Conservation (phyloP, 371 early-diverging fungal species). For the Funneliformis caledonium region DNA sequence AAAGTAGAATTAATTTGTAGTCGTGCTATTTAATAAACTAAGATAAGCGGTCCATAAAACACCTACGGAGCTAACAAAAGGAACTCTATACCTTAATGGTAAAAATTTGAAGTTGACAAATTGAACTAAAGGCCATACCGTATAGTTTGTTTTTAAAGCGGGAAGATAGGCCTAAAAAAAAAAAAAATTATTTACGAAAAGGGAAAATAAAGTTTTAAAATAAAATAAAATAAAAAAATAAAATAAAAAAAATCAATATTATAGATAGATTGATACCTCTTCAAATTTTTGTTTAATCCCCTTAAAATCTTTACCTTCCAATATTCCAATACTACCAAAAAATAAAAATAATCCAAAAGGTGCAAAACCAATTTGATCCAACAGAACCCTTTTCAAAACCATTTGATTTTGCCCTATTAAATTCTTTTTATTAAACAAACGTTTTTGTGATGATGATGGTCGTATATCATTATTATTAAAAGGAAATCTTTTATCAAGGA, state of each 20-base stretch:
- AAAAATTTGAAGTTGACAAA: slow-evolving; percentile 78
- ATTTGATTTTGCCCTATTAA: not conserved
- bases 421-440: not conserved
- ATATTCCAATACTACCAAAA: slow-evolving; percentile 67
- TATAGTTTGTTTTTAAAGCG: slow-evolving; percentile 78
- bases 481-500: slow-evolving; percentile 71
- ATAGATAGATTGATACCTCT: slow-evolving; percentile 42
- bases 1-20: slow-evolving; percentile 16
- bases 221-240: not conserved
- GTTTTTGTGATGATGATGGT: not conserved
- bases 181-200: slow-evolving; percentile 27
- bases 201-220: not conserved
- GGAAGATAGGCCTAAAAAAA: slow-evolving; percentile 55
- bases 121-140: slow-evolving; percentile 83
- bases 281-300: slow-evolving; percentile 66
- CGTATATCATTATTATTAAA: slow-evolving; percentile 38
- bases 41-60: slow-evolving; percentile 84
- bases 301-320: slow-evolving; percentile 62
- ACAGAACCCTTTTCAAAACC: slow-evolving; percentile 56
- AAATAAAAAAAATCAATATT: not conserved
- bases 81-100: slow-evolving; percentile 73
- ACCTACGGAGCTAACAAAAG: slow-evolving; percentile 75
- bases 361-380: slow-evolving; percentile 77
- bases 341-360: slow-evolving; percentile 73
- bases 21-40: slow-evolving; percentile 66